Conservation (phyloP, 148 eudicot genomes). For the Pouteria glomerata region DNA sequence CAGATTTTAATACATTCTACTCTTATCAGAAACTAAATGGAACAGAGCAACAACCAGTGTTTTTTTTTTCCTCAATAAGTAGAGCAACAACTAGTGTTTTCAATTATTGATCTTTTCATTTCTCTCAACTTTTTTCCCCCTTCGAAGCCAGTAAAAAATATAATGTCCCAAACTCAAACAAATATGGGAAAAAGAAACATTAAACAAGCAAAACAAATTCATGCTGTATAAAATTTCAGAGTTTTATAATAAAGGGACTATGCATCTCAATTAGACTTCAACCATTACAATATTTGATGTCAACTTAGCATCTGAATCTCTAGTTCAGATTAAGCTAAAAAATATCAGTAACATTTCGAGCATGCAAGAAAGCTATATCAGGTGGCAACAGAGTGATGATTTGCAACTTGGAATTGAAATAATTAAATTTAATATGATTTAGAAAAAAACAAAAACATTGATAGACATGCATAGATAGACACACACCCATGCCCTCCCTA, state of each 20-base stretch:
- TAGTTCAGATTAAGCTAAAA: not conserved
- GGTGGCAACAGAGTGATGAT: not conserved
- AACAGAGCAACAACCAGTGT: not conserved
- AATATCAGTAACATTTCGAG: not conserved
- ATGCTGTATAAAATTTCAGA: too few relatives aligned
- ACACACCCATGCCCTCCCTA: too few relatives aligned
- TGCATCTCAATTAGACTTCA: not conserved
- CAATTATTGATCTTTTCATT: too few relatives aligned
- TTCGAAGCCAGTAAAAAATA: not conserved
- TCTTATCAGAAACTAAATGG: not conserved
- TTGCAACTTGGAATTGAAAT: not conserved
- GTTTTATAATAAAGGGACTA: too few relatives aligned
- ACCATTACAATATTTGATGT: not conserved
- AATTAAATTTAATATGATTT: not conserved
- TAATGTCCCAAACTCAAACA: not conserved
- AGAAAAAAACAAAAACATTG: not conserved
- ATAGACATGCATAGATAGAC: not conserved
- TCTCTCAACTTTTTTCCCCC: not conserved
- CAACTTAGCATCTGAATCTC: not conserved
- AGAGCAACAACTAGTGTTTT: too few relatives aligned
- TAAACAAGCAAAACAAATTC: not conserved
- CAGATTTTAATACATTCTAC: not conserved
- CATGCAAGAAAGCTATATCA: not conserved
- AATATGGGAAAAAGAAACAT: not conserved
- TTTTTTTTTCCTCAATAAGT: not conserved